Evolutionary conservation across 768 basidiomycete species (phyloP).

Genomic region (Mycena kentingensis): DNA sequence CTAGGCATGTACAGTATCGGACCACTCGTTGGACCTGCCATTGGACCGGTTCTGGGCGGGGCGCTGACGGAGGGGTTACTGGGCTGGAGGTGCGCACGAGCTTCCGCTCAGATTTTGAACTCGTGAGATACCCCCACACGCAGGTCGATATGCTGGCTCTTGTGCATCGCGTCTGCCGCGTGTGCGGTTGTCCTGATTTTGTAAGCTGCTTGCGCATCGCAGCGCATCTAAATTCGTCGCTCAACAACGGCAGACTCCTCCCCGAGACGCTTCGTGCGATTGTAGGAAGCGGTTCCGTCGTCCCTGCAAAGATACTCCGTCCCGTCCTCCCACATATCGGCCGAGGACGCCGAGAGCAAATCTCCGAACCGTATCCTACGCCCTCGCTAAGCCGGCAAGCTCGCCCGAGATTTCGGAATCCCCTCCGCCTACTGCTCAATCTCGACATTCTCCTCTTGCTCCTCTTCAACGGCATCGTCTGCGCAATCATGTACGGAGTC

Average conservation of each 20-base stretch:
- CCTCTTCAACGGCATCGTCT: slow-evolving; percentile 50
- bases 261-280: slow-evolving; percentile 57
- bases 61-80: slow-evolving; percentile 56
- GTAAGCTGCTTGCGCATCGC: slow-evolving; percentile 35
- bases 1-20: slow-evolving; percentile 66
- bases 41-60: slow-evolving; percentile 67
- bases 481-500: slow-evolving; percentile 60
- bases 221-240: slow-evolving; percentile 37
- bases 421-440: slow-evolving; percentile 55
- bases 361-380: slow-evolving; percentile 9
- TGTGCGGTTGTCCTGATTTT: slow-evolving; percentile 51
- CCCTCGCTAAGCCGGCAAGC: slow-evolving; percentile 34
- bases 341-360: slow-evolving; percentile 30
- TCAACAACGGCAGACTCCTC: slow-evolving; percentile 38
- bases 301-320: slow-evolving; percentile 48
- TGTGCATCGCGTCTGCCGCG: slow-evolving; percentile 48
- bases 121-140: background rate
- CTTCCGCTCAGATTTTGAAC: background rate
- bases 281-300: slow-evolving; percentile 55
- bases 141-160: slow-evolving; percentile 66
- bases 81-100: slow-evolving; percentile 59
- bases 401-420: slow-evolving; percentile 46
- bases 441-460: slow-evolving; percentile 57
- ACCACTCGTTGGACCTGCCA: slow-evolving; percentile 66
- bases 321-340: slow-evolving; percentile 54